These are phyloP conservation scores for Aspergillus candidus DNA, from an alignment of 2,329 filamentous ascomycete genomes.

Conservation along the genomic window DNA sequence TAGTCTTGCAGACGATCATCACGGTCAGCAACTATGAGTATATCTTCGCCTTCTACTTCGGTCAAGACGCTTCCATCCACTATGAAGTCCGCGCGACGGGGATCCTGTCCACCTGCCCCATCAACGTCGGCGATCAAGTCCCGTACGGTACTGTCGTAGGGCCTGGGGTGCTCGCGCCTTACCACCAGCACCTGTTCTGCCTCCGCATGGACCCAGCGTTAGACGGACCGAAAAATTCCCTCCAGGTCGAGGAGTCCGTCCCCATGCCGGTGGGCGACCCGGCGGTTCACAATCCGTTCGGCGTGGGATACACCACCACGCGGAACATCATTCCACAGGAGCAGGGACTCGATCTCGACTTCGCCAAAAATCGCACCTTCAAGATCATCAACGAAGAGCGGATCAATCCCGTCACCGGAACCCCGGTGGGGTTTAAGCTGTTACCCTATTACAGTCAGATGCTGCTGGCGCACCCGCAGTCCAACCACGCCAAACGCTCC, in stretches of 20 bases:
- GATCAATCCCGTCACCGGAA: constrained; percentile 47
- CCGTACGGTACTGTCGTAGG: constrained; percentile 37
- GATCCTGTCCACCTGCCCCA: constrained; percentile 35
- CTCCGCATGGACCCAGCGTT: constrained; percentile 40
- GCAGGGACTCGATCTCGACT: constrained; percentile 37
- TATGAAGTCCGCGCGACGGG: constrained; percentile 44
- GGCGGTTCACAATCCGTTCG: constrained; percentile 43
- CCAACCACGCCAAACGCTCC: constrained; percentile 44
- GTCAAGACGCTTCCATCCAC: constrained; percentile 35
- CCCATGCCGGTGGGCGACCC: constrained; percentile 48
- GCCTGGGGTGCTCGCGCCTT: constrained; percentile 38
- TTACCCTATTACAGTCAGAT: constrained; percentile 49
- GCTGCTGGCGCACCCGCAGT: constrained; percentile 47
- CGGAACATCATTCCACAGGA: constrained; percentile 39
- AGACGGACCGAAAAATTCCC: constrained; percentile 39
- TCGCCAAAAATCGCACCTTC: constrained; percentile 43
- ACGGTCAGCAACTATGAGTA: constrained; percentile 43
- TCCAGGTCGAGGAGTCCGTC: constrained; percentile 51
- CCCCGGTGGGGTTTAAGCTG: constrained; percentile 51
- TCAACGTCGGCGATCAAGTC: constrained; percentile 27
- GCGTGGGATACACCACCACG: constrained; percentile 44
- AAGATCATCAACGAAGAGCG: constrained; percentile 51
- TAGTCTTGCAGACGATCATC: constrained; percentile 37
- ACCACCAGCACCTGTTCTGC: constrained; percentile 42
- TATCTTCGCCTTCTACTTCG: constrained; percentile 40